Evolutionary conservation across 2,329 filamentous ascomycete genomes (phyloP).

Genomic region (Fusarium equiseti): DNA sequence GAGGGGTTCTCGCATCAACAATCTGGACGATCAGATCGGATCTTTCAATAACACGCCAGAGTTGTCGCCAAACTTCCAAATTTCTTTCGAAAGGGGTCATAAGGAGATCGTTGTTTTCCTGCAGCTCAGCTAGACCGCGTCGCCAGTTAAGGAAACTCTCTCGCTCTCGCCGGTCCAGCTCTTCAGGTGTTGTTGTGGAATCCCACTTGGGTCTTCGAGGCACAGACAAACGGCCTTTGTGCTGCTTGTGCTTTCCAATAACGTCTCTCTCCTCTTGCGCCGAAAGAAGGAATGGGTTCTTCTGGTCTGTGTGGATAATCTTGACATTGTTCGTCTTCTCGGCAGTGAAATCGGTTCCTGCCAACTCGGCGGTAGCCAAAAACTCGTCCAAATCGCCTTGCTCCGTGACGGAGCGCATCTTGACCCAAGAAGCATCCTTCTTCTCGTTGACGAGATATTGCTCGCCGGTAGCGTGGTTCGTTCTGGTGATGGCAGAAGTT

Average conservation of each 20-base stretch:
- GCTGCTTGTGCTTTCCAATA: constrained; percentile 84
- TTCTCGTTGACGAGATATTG: constrained; percentile 92
- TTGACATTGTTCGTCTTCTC: constrained; percentile 99
- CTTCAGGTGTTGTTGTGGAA: constrained; percentile 81
- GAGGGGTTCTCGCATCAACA: constrained; percentile 93
- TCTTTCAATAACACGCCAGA: constrained; percentile 98
- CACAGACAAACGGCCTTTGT: constrained; percentile 84
- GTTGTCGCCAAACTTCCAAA: constrained; percentile 95
- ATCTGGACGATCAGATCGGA: constrained; percentile 98
- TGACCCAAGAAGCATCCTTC: constrained; percentile 95
- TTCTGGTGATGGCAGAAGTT: constrained; percentile 69
- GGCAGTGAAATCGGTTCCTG: constrained; percentile 98
- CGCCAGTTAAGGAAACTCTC: constrained; percentile 89
- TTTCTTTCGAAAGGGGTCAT: constrained; percentile 99
- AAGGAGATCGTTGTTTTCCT: constrained; percentile 92
- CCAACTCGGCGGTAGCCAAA: constrained; percentile 91
- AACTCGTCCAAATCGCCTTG: constrained; percentile 98
- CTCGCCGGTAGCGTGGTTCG: constrained; percentile 84
- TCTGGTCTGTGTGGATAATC: constrained; percentile 96
- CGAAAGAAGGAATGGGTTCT: constrained; percentile 92
- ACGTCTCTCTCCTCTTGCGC: constrained; percentile 83
- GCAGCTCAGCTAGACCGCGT: constrained; percentile 88
- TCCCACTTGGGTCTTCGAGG: constrained; percentile 93
- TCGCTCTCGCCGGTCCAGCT: constrained; percentile 83
- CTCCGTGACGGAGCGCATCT: constrained; percentile 99